Evolutionary conservation across 441 rosid species (phyloP).

Genomic region (Biscutella laevigata): DNA sequence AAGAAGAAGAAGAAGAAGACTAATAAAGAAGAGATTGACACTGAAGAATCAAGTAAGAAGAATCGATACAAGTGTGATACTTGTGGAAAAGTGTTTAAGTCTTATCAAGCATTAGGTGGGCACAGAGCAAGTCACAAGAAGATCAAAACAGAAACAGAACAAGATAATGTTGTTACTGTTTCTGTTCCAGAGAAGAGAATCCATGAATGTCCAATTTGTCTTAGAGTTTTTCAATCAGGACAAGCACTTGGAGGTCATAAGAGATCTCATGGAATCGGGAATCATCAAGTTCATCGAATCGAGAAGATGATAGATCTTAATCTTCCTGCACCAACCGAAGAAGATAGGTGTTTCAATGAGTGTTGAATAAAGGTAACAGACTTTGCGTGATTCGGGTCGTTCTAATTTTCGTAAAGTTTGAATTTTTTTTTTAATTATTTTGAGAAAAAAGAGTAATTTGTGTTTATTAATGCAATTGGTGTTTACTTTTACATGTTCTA

Average conservation of each 20-base stretch:
- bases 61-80: slow-evolving; percentile 53
- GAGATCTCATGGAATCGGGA: slow-evolving; percentile 62
- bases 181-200: slow-evolving; percentile 36
- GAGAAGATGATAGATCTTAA: slow-evolving; percentile 67
- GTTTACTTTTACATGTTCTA: slow-evolving; percentile 33
- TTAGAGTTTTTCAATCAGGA: slow-evolving; percentile 73
- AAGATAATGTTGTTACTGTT: slow-evolving; percentile 25
- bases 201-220: slow-evolving; percentile 77
- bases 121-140: slow-evolving; percentile 70
- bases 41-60: slow-evolving; percentile 30
- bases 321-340: slow-evolving; percentile 79
- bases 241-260: slow-evolving; percentile 98
- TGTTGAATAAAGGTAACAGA: slow-evolving; percentile 34
- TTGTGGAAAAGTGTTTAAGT: slow-evolving; percentile 49
- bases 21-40: slow-evolving; percentile 13
- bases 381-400: slow-evolving; percentile 36
- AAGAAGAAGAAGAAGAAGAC: slow-evolving; percentile 23
- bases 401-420: slow-evolving; percentile 31
- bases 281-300: slow-evolving; percentile 11
- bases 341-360: slow-evolving; percentile 61
- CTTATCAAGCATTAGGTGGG: slow-evolving; percentile 74
- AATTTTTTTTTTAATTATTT: slow-evolving; percentile 25
- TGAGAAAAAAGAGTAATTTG: not conserved
- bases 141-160: slow-evolving; percentile 32
- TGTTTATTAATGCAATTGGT: slow-evolving; percentile 17